A percentile compares a stretch with the other conserved stretches of the same genome.
These are phyloP conservation scores for Puccinia coronata DNA, from an alignment of 1,284 basidiomycete genomes.

Conservation along the genomic window DNA sequence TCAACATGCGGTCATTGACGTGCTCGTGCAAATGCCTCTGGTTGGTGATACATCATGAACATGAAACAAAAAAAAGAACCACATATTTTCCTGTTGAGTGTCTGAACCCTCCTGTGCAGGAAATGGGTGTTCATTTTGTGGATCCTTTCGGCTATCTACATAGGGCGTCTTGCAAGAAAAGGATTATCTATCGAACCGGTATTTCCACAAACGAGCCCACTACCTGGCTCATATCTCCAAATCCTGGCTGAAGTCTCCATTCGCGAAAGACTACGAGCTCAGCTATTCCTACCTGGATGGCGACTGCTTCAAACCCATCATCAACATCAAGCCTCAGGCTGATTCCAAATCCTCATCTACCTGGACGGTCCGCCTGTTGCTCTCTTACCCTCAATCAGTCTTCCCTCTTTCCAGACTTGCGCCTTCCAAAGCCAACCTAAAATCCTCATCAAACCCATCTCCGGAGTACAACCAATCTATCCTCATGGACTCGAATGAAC, in stretches of 20 bases:
- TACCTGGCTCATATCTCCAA: constrained; percentile 81
- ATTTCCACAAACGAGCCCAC: constrained; percentile 88
- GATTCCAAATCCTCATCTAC: constrained; percentile 55
- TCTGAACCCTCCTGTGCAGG: not conserved
- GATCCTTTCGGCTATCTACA: constrained; percentile 41
- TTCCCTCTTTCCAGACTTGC: constrained; percentile 70
- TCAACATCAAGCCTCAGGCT: constrained; percentile 66
- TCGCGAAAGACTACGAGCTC: constrained; percentile 65
- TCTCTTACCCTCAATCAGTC: constrained; percentile 76
- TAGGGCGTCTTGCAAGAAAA: constrained; percentile 89
- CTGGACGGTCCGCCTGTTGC: constrained; percentile 63
- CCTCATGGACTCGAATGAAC: constrained; percentile 63
- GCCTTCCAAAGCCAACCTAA: constrained; percentile 71
- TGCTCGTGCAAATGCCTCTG: constrained; percentile 51
- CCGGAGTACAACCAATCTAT: constrained; percentile 82
- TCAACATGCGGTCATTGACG: constrained; percentile 56
- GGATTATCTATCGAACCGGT: constrained; percentile 84
- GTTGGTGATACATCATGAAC: constrained; percentile 15
- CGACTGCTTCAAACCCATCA: constrained; percentile 70
- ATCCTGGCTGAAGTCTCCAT: constrained; percentile 62
- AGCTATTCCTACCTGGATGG: constrained; percentile 67
- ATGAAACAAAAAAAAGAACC: not conserved
- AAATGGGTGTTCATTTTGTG: not conserved
- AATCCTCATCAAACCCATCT: constrained; percentile 66
- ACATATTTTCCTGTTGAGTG: too few species aligned